Evolutionary conservation across 306 rosid genomes (phyloP).

Genomic region (Betula pendula): DNA sequence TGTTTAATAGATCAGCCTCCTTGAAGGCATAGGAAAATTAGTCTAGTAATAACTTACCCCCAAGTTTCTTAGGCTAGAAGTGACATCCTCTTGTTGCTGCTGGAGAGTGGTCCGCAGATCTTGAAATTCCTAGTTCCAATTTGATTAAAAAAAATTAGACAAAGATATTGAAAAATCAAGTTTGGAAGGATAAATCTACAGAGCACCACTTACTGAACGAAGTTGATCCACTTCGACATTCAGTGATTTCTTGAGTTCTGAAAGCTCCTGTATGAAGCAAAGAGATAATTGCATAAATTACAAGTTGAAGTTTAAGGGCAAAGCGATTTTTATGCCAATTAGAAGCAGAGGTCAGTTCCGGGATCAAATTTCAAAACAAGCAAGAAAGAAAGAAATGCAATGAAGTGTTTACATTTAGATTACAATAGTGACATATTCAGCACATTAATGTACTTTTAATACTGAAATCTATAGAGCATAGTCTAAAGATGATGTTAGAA

Average conservation of each 20-base stretch:
- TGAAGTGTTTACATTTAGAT: neutral
- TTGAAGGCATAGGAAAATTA: conserved; percentile 10
- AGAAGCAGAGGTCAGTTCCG: conserved; percentile 1
- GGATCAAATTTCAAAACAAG: conserved; percentile 7
- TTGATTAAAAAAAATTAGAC: conserved; percentile 11
- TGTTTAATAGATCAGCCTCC: neutral
- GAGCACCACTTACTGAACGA: conserved; percentile 62
- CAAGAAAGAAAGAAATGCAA: conserved; percentile 18
- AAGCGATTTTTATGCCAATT: neutral
- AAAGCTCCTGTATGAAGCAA: conserved; percentile 66
- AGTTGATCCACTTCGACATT: conserved; percentile 92
- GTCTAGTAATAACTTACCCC: conserved; percentile 51
- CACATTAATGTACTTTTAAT: neutral
- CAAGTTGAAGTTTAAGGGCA: neutral
- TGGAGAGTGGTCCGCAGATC: conserved; percentile 89
- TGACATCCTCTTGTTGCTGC: conserved; percentile 96
- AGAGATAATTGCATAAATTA: conserved; percentile 6
- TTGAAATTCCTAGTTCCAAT: conserved; percentile 74
- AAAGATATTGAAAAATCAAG: conserved; percentile 7
- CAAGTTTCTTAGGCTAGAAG: conserved; percentile 69
- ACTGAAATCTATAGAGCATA: neutral
- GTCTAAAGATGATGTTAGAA: neutral
- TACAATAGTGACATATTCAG: conserved; percentile 1
- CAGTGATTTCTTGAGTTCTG: conserved; percentile 88
- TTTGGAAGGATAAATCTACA: conserved; percentile 8